Conservation (phyloP, 768 basidiomycete species). For the Austroboletus festivus region DNA sequence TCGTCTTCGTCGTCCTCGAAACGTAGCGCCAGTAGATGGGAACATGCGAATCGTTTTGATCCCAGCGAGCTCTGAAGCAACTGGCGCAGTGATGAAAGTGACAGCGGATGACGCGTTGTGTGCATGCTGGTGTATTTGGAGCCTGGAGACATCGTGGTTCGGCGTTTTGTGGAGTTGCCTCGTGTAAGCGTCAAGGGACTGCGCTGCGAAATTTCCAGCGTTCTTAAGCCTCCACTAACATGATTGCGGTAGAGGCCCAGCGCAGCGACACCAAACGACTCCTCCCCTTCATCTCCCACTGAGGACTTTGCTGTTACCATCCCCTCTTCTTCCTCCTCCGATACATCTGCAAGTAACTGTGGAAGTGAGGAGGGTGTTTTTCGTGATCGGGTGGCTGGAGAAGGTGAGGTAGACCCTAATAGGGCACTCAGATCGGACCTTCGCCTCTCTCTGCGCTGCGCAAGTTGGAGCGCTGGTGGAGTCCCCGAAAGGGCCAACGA, state of each 20-base stretch:
- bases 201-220: conserved; percentile 38
- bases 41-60: conserved; percentile 73
- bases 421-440: conserved; percentile 53
- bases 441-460: conserved; percentile 49
- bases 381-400: conserved; percentile 27
- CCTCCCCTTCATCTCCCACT: conserved; percentile 23
- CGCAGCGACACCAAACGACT: conserved; percentile 60
- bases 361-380: conserved; percentile 42
- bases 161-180: conserved; percentile 14
- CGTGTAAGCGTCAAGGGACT: conserved; percentile 14
- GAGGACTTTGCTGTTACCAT: conserved; percentile 17
- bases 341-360: conserved; percentile 34
- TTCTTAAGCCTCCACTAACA: conserved; percentile 46
- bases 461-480: conserved; percentile 39
- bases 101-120: conserved; percentile 60
- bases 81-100: conserved; percentile 57
- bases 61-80: conserved; percentile 65
- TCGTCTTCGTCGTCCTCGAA: conserved; percentile 74
- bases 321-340: conserved; percentile 39
- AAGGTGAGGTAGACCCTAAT: conserved; percentile 32
- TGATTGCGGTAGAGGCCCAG: conserved; percentile 57
- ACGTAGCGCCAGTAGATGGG: conserved; percentile 75
- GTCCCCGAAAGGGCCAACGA: conserved; percentile 48
- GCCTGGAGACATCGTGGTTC: conserved; percentile 38
- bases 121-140: conserved; percentile 66